Percentiles rank a stretch among this genome's conserved stretches.
Conservation (phyloP, 495 filamentous ascomycete species). For the Penicillium bialowiezense region DNA sequence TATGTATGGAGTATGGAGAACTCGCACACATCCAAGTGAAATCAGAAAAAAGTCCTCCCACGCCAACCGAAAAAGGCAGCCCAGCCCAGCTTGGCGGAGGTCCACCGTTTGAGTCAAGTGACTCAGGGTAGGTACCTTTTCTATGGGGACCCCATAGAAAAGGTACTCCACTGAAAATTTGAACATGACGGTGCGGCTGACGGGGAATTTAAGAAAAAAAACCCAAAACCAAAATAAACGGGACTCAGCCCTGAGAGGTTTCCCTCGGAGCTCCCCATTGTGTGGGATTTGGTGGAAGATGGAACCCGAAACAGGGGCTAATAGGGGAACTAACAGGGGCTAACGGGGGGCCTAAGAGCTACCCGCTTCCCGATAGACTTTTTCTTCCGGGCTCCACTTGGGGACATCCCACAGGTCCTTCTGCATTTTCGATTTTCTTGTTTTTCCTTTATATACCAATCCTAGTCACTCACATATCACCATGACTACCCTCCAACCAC, state of each 20-base stretch:
- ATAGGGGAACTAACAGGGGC: too few relatives aligned
- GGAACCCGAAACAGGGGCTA: not conserved
- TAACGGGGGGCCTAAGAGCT: too few relatives aligned
- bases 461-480: constrained; percentile 2
- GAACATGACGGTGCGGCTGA: not conserved
- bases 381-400: not conserved
- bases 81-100: not conserved
- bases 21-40: too few relatives aligned
- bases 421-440: too few relatives aligned
- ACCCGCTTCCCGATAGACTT: not conserved
- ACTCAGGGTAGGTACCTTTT: not conserved
- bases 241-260: not conserved
- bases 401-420: too few relatives aligned
- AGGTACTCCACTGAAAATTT: not conserved
- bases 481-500: constrained; percentile 27
- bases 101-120: not conserved
- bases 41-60: too few relatives aligned
- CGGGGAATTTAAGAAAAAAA: not conserved
- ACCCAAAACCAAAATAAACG: not conserved
- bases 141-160: not conserved
- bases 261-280: too few relatives aligned
- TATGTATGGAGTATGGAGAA: too few relatives aligned
- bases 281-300: not conserved
- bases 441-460: constrained; percentile 6
- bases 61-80: not conserved